A percentile compares a stretch with the other conserved stretches of the same genome.
Evolutionary conservation across 2,329 filamentous ascomycete genomes (phyloP).

Genomic region (Huntiella omanensis): DNA sequence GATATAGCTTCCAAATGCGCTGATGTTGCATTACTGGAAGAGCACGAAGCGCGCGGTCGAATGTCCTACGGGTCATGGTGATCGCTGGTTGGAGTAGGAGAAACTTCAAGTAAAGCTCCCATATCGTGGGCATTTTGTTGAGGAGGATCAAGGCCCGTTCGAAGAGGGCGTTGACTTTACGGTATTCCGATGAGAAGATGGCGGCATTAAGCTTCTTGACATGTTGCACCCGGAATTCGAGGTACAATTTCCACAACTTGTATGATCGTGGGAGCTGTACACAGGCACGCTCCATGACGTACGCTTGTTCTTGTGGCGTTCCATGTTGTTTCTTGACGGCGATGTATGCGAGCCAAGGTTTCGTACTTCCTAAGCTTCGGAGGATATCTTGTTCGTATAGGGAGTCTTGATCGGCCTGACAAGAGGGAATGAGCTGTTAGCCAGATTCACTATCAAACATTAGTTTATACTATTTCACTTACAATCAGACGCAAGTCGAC

Average conservation of each 20-base stretch:
- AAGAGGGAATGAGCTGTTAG: conserved; percentile 15
- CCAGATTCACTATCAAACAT: not conserved
- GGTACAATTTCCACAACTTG: conserved; percentile 97
- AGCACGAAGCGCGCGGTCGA: conserved; percentile 80
- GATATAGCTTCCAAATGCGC: conserved; percentile 83
- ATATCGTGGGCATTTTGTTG: conserved; percentile 97
- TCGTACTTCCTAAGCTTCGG: conserved; percentile 66
- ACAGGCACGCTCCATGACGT: conserved; percentile 78
- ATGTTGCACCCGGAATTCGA: conserved; percentile 67
- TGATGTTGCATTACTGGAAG: conserved; percentile 90
- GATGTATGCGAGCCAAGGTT: conserved; percentile 90
- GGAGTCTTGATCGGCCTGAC: conserved; percentile 68
- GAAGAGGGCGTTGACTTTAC: conserved; percentile 88
- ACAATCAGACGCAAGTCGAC: conserved; percentile 30
- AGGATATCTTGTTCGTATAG: conserved; percentile 93
- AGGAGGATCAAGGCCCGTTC: conserved; percentile 81
- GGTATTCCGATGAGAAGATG: conserved; percentile 59
- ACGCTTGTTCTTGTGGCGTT: conserved; percentile 65
- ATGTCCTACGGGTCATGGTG: conserved; percentile 67
- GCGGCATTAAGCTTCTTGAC: conserved; percentile 68
- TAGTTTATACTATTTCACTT: conserved; percentile 14
- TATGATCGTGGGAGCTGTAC: conserved; percentile 80
- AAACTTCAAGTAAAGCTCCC: conserved; percentile 93
- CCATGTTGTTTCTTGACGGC: conserved; percentile 81
- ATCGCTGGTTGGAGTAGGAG: conserved; percentile 81